Conservation (phyloP, 352 stramenopile species). For the Globisporangium lucens region DNA sequence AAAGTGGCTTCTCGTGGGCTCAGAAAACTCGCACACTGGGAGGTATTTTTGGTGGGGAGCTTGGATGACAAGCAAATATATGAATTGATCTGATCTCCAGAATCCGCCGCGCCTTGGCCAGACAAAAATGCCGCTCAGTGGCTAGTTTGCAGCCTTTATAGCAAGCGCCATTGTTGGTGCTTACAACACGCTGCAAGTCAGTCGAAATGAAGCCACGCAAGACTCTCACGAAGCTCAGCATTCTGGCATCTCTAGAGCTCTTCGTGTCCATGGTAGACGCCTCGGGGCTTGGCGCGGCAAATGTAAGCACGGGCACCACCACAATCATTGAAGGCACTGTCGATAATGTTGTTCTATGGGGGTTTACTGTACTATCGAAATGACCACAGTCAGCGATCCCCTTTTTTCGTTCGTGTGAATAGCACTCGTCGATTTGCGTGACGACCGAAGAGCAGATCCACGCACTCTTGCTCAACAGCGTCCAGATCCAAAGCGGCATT, state of each 20-base stretch:
- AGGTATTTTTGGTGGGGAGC: too few species aligned
- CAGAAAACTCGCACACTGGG: too few species aligned
- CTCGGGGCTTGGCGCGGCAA: conserved; percentile 28
- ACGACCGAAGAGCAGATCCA: conserved; percentile 46
- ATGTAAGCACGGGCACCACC: conserved; percentile 16
- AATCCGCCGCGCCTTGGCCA: not conserved
- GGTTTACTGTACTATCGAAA: not conserved
- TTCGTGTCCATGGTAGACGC: not conserved
- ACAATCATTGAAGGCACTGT: not conserved
- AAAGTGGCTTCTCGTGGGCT: too few species aligned
- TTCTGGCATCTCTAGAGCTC: not conserved
- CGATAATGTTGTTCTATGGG: not conserved
- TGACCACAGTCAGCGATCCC: not conserved
- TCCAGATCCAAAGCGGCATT: conserved; percentile 60
- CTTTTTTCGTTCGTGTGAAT: not conserved
- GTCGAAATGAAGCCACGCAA: not conserved
- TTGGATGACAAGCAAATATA: not conserved
- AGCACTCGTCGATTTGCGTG: conserved; percentile 44
- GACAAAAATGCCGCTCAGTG: not conserved
- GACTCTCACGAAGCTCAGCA: not conserved
- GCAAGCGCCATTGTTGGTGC: not conserved
- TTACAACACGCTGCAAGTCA: not conserved
- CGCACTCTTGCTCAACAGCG: conserved; percentile 46
- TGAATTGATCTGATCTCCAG: not conserved
- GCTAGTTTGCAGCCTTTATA: not conserved